Conservation (phyloP, 2,329 filamentous ascomycete species). For the Monosporascus ibericus region DNA sequence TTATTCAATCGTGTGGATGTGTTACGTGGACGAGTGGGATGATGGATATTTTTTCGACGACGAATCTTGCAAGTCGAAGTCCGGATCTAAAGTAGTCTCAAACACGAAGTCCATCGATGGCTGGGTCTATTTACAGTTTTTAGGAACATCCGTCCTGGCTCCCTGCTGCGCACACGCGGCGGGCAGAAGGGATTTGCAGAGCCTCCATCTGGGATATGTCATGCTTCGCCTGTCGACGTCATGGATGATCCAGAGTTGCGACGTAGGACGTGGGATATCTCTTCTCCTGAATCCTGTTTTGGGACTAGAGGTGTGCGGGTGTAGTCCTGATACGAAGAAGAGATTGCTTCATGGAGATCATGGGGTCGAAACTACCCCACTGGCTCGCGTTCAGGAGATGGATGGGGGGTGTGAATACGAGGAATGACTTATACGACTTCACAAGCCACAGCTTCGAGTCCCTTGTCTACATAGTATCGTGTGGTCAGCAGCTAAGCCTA, state of each 20-base stretch:
- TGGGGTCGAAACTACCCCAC: not conserved
- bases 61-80: too few species aligned
- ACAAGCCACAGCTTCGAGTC: not conserved
- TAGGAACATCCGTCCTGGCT: not conserved
- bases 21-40: not conserved
- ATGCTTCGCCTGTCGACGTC: constrained; percentile 10
- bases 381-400: not conserved
- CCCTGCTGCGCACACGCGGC: not conserved
- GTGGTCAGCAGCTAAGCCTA: not conserved
- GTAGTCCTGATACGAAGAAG: not conserved
- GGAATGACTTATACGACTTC: not conserved
- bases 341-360: not conserved
- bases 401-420: not conserved
- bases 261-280: not conserved
- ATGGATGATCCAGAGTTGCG: constrained; percentile 6
- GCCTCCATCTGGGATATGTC: constrained; percentile 1
- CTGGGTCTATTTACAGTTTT: constrained; percentile 13
- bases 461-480: not conserved
- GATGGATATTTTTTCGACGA: not conserved
- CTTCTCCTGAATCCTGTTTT: constrained; percentile 10
- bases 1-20: not conserved
- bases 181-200: not conserved
- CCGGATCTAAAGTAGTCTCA: not conserved
- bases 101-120: not conserved
- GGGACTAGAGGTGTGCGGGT: not conserved